phyloP scores from a whole-genome alignment of 202 grass and related monocot genomes.

The Digitaria exilis region DNA sequence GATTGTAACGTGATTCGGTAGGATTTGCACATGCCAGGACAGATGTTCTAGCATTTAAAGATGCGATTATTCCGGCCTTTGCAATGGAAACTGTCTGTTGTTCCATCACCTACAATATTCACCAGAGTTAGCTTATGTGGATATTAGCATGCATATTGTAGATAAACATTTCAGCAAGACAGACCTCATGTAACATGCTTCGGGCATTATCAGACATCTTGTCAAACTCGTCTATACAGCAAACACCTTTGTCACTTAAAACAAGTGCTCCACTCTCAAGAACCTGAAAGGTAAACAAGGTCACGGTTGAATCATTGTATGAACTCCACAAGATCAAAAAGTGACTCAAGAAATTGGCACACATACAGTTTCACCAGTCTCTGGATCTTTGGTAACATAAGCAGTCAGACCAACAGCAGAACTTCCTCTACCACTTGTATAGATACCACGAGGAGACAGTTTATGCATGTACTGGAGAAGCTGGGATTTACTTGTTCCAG shows the following conservation, averaged over 20 bases:
- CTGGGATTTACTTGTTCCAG: conserved; percentile 98
- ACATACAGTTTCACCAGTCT: conserved; percentile 98
- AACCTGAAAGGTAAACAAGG: conserved; percentile 56
- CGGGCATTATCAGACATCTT: conserved; percentile 99
- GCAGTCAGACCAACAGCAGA: conserved; percentile 98
- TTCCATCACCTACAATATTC: conserved; percentile 90
- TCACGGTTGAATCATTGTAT: not conserved
- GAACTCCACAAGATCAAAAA: conserved; percentile 2
- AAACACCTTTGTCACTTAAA: conserved; percentile 96
- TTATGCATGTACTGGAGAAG: conserved; percentile 98
- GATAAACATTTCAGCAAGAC: conserved; percentile 3
- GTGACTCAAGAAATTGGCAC: not conserved
- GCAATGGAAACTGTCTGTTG: conserved; percentile 99
- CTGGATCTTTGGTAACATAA: conserved; percentile 94
- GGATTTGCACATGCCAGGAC: conserved; percentile 98
- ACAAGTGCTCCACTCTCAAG: conserved; percentile 94
- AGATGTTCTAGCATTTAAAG: conserved; percentile 96
- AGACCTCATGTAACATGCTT: conserved; percentile 98
- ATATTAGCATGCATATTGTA: conserved; percentile 10
- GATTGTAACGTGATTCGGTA: conserved; percentile 92
- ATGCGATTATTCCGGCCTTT: conserved; percentile 98
- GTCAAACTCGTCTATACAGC: conserved; percentile 98
- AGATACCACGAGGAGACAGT: conserved; percentile 93
- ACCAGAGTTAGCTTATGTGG: conserved; percentile 7
- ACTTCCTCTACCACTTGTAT: conserved; percentile 97